These are phyloP conservation scores for Colletotrichum theobromicola DNA, from an alignment of 2,329 filamentous ascomycete species.

Conservation along the genomic window DNA sequence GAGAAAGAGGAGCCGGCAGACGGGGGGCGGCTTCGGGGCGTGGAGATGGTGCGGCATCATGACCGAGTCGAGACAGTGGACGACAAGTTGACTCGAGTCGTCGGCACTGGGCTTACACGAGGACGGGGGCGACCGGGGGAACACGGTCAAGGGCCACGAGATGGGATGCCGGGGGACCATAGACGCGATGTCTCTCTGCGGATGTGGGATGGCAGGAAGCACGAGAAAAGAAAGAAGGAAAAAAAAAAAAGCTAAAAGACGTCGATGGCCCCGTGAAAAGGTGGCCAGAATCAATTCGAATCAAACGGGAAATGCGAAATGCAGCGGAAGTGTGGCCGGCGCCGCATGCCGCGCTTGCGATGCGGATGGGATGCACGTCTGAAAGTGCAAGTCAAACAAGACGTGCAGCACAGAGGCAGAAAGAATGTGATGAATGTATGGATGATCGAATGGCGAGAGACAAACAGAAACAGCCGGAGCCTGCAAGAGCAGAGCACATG, in stretches of 20 bases:
- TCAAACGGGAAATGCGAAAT: not conserved
- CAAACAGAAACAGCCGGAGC: conserved; percentile 10
- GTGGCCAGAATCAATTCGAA: not conserved
- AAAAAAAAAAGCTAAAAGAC: not conserved
- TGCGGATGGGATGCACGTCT: conserved; percentile 18
- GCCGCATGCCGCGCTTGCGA: conserved; percentile 15
- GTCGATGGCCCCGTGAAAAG: not conserved
- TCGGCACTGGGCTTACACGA: not conserved
- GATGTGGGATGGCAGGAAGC: not conserved
- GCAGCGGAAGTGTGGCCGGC: conserved; percentile 3
- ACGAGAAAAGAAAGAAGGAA: not conserved
- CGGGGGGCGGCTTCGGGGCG: not conserved
- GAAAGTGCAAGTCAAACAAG: conserved; percentile 18
- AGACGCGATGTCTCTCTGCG: not conserved
- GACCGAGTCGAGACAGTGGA: conserved; percentile 10
- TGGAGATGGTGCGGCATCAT: conserved; percentile 10
- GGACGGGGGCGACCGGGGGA: not conserved
- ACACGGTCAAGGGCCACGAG: not conserved
- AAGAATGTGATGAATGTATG: conserved; percentile 3
- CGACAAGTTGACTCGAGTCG: not conserved
- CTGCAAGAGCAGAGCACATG: conserved; percentile 5
- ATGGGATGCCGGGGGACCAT: not conserved
- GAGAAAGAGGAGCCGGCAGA: not conserved
- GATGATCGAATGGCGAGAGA: not conserved
- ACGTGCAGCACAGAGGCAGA: conserved; percentile 8